These are phyloP conservation scores for Isabelozyma pseudorhagii DNA, from an alignment of 805 yeast species.

Conservation along the genomic window DNA sequence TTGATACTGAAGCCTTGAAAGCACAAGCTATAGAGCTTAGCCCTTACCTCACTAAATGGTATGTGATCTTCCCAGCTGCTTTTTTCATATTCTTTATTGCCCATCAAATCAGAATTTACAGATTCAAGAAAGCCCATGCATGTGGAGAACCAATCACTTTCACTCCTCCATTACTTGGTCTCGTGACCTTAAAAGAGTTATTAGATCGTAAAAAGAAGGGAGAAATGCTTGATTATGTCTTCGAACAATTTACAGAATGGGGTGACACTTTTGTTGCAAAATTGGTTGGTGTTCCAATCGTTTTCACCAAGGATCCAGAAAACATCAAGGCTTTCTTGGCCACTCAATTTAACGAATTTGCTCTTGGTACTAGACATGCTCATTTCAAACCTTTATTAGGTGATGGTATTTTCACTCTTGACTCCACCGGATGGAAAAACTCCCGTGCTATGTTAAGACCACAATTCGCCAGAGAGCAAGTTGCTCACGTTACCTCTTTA, in stretches of 20 bases:
- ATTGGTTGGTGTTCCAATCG: conserved; percentile 15
- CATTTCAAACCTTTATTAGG: conserved; percentile 32
- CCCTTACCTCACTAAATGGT: conserved; percentile 9
- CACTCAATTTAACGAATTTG: conserved; percentile 34
- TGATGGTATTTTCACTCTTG: conserved; percentile 37
- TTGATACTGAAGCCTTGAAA: neutral
- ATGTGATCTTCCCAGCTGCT: conserved; percentile 4
- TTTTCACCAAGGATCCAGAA: conserved; percentile 29
- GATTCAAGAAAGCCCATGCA: conserved; percentile 13
- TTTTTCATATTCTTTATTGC: conserved; percentile 1
- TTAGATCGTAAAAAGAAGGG: conserved; percentile 19
- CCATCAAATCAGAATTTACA: neutral
- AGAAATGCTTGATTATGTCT: conserved; percentile 17
- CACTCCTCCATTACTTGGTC: neutral
- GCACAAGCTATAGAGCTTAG: neutral
- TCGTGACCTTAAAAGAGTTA: conserved; percentile 8
- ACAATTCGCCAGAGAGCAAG: conserved; percentile 35
- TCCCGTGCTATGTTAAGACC: conserved; percentile 37
- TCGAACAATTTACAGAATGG: conserved; percentile 5
- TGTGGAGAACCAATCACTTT: conserved; percentile 11
- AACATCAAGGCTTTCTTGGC: conserved; percentile 34
- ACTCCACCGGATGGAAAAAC: conserved; percentile 36
- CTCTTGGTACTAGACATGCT: conserved; percentile 27
- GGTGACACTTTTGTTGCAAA: conserved; percentile 7
- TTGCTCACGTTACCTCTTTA: conserved; percentile 28